Conservation (phyloP, 768 basidiomycete species). For the Lactifluus rugatus region DNA sequence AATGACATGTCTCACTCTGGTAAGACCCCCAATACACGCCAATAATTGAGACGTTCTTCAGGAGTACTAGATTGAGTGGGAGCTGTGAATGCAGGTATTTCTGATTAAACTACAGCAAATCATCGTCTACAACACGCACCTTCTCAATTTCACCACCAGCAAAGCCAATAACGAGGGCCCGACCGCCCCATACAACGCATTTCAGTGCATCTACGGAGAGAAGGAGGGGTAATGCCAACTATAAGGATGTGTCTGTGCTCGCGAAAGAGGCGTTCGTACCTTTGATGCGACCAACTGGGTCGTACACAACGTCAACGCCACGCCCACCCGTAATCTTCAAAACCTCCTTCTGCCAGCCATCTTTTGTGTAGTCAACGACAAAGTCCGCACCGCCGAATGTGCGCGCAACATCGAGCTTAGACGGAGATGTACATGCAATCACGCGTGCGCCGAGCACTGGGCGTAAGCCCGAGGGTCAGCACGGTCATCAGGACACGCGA, state of each 20-base stretch:
- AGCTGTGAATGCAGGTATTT: slow-evolving; percentile 38
- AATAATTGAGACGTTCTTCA: slow-evolving; percentile 23
- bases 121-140: slow-evolving; percentile 29
- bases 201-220: slow-evolving; percentile 64
- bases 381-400: slow-evolving; percentile 75
- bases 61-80: slow-evolving; percentile 49
- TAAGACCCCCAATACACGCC: slow-evolving; percentile 4
- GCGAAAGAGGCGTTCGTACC: slow-evolving; percentile 29
- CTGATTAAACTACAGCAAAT: background rate
- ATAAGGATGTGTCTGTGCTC: background rate
- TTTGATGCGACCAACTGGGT: slow-evolving; percentile 74
- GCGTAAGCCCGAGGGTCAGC: background rate
- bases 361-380: slow-evolving; percentile 65
- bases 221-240: slow-evolving; percentile 5
- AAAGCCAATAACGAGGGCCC: slow-evolving; percentile 90
- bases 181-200: slow-evolving; percentile 91
- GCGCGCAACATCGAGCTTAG: slow-evolving; percentile 73
- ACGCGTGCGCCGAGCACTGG: slow-evolving; percentile 84
- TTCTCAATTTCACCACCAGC: slow-evolving; percentile 80
- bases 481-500: background rate
- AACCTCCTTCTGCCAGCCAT: slow-evolving; percentile 87
- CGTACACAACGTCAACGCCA: slow-evolving; percentile 81
- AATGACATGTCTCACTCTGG: background rate
- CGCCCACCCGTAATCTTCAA: slow-evolving; percentile 70
- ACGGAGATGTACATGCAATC: slow-evolving; percentile 79